Evolutionary conservation across 352 stramenopile species (phyloP).

Genomic region (Aphanomyces invadans): DNA sequence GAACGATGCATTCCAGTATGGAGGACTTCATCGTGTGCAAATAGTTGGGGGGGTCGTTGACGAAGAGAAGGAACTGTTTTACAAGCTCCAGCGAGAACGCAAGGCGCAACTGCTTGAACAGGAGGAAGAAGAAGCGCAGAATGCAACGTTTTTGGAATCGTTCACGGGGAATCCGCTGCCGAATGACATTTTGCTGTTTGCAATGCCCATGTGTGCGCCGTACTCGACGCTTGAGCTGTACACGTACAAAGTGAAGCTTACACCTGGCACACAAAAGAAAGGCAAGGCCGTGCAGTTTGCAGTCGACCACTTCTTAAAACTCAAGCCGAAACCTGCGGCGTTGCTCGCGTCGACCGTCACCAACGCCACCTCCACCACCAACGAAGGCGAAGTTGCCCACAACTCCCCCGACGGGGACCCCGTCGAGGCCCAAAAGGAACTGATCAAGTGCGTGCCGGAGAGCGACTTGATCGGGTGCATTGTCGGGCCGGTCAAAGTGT

Average conservation of each 20-base stretch:
- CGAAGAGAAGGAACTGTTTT: slow-evolving; percentile 23
- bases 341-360: neutral
- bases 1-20: slow-evolving; percentile 27
- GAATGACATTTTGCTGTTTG: slow-evolving; percentile 82
- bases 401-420: slow-evolving; percentile 52
- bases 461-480: slow-evolving; percentile 86
- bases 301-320: slow-evolving; percentile 79
- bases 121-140: slow-evolving; percentile 72
- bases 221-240: slow-evolving; percentile 80
- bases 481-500: slow-evolving; percentile 86
- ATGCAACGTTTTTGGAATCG: slow-evolving; percentile 69
- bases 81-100: slow-evolving; percentile 55
- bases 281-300: slow-evolving; percentile 84
- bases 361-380: slow-evolving; percentile 11
- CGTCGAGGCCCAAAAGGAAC: slow-evolving; percentile 68
- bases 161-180: slow-evolving; percentile 73
- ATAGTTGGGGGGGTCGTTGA: neutral
- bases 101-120: slow-evolving; percentile 79
- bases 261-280: slow-evolving; percentile 83
- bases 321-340: slow-evolving; percentile 58
- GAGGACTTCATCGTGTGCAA: neutral
- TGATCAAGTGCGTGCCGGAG: slow-evolving; percentile 85
- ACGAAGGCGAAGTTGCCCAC: slow-evolving; percentile 26
- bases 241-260: slow-evolving; percentile 92
- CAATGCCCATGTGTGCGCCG: slow-evolving; percentile 87